Base-by-base conservation (phyloP, 345 rosid species). In the Salix viminalis region DNA sequence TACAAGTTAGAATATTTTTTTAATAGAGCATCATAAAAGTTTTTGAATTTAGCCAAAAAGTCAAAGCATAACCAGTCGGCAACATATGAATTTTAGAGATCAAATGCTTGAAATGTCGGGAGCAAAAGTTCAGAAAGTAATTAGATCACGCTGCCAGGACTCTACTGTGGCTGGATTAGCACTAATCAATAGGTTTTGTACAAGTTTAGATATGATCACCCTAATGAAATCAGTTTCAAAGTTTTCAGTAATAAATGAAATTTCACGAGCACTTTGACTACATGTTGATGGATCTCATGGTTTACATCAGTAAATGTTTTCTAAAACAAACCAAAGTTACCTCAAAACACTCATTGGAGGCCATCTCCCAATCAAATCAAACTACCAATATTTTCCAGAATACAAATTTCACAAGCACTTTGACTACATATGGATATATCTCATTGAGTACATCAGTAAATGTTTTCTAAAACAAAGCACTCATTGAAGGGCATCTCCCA, bases 1-100 rank as follows among this genome's bases (percentile, higher is more conserved):
- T 96, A 89, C 67, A 76, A 77, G 74, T 9, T 66, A 44, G 41
- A 67, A 74, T 39, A 54, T 18, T 39, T 37, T 37, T 58, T 58
- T 61, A 36, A 64, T 73, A 56, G 28, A 78, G 76, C 70, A 72
- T 58, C 44, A 73, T 65, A 66, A 41, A 24, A 7, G 0, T 24
- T 56, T 11, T 67, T 78, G 58, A 67, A 46, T 66, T 71, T 5
- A 69, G 61, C 30, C 24, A 24, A 28, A 65, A 15, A 21, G 12
- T n/a, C n/a, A 28, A 65, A 74, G 74, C 41, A 32, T 68, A 11
- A 37, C 26, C 23, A 68, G 52, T 44, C 4, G 2, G 54, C 24
- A 30, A n/a, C 52, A 41, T 42, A 23, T 58, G 5, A 23, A 23
- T 12, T 58, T n/a, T 23, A 58, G 24, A 10, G 64, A 58, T 58